Conservation (phyloP, 768 basidiomycete species). For the Mycena leptocephala region DNA sequence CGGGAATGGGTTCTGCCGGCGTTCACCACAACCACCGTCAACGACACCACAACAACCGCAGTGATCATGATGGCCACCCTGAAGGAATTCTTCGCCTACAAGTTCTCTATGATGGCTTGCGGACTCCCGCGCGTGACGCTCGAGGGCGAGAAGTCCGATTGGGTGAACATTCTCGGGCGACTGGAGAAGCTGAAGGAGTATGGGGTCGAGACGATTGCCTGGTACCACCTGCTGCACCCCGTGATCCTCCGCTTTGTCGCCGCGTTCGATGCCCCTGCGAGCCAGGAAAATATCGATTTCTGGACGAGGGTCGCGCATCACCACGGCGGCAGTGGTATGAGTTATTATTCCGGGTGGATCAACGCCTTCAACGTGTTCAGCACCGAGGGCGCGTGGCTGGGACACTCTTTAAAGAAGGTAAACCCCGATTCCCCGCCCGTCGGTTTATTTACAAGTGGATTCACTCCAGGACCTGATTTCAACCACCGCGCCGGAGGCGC, state of each 20-base stretch:
- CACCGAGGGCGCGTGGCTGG: conserved; percentile 12
- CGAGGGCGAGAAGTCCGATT: background rate
- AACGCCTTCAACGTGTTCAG: conserved; percentile 6
- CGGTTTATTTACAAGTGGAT: background rate
- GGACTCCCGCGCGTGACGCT: background rate
- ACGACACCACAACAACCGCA: no score
- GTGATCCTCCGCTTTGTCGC: background rate
- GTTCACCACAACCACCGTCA: no score
- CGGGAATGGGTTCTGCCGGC: no score
- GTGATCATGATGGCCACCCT: no score
- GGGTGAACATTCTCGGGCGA: background rate
- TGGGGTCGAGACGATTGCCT: background rate
- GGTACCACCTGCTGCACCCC: background rate
- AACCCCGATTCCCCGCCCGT: background rate
- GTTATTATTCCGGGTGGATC: background rate
- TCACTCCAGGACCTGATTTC: background rate
- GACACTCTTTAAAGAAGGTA: background rate
- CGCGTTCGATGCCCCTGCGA: background rate
- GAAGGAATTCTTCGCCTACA: background rate
- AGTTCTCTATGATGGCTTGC: background rate
- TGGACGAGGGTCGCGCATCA: background rate
- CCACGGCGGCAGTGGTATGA: background rate
- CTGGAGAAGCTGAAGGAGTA: background rate
- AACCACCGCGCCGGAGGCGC: no score
- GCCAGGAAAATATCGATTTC: background rate